Conservation (phyloP, 1,284 basidiomycete species). For the Tylopilus sp. region DNA sequence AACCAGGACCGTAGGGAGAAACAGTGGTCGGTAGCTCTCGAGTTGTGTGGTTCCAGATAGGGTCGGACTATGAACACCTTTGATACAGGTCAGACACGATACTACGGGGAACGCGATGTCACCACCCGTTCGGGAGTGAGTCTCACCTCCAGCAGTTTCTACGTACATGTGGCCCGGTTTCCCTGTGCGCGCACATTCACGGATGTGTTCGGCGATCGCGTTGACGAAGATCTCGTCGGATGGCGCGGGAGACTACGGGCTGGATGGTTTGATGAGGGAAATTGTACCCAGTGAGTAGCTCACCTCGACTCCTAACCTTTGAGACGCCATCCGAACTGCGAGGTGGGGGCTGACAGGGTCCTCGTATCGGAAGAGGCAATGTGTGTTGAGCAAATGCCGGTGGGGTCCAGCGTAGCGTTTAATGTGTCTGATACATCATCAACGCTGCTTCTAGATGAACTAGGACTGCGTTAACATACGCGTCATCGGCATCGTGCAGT, state of each 20-base stretch:
- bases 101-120: neutral
- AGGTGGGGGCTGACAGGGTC: conserved; percentile 94
- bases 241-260: conserved; percentile 34
- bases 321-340: conserved; percentile 63
- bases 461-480: conserved; percentile 43
- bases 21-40: conserved; percentile 78
- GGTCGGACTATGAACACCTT: conserved; percentile 91
- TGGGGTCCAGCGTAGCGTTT: conserved; percentile 49
- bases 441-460: neutral
- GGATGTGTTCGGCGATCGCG: conserved; percentile 62
- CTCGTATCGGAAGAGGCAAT: conserved; percentile 79
- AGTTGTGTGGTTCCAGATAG: conserved; percentile 83
- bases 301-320: conserved; percentile 32
- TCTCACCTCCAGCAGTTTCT: conserved; percentile 91
- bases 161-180: conserved; percentile 68
- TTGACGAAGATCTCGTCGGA: conserved; percentile 67
- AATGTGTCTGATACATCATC: conserved; percentile 56
- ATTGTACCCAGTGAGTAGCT: conserved; percentile 2
- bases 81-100: conserved; percentile 4
- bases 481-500: conserved; percentile 74
- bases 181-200: conserved; percentile 41
- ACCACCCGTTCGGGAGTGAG: conserved; percentile 16
- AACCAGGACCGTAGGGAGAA: conserved; percentile 83
- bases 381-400: conserved; percentile 47
- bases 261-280: neutral